Percentiles rank a stretch among this genome's conserved stretches.
Evolutionary conservation across 495 filamentous ascomycete species (phyloP).

Genomic region (Daldinia decipiens): DNA sequence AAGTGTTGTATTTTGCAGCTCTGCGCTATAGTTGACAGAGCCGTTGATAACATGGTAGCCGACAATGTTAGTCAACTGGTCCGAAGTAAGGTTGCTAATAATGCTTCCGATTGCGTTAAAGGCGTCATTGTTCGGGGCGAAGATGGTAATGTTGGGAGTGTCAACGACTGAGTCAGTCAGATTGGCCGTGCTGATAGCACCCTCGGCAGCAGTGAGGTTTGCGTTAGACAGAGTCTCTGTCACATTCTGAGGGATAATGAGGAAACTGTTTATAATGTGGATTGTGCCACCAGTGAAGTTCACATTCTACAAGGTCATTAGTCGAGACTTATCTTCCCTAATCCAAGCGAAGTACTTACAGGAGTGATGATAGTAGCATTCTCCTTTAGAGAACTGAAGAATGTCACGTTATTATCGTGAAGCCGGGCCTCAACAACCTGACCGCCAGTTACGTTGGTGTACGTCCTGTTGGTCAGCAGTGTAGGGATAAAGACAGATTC

Average conservation of each 20-base stretch:
- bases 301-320: conserved; percentile 56
- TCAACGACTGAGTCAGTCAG: conserved; percentile 56
- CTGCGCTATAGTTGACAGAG: conserved; percentile 61
- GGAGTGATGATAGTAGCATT: conserved; percentile 50
- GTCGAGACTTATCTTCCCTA: neutral
- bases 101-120: conserved; percentile 69
- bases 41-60: conserved; percentile 68
- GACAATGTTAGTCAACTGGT: conserved; percentile 61
- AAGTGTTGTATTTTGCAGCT: conserved; percentile 56
- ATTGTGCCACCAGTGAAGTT: conserved; percentile 71
- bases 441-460: conserved; percentile 57
- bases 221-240: conserved; percentile 57
- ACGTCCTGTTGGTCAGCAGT: conserved; percentile 60
- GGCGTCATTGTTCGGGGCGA: conserved; percentile 68
- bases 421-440: conserved; percentile 51
- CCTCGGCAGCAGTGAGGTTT: conserved; percentile 66
- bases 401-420: conserved; percentile 48
- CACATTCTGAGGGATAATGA: conserved; percentile 65
- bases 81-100: conserved; percentile 55
- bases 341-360: conserved; percentile 36
- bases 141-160: conserved; percentile 67
- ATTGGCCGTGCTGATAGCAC: conserved; percentile 62
- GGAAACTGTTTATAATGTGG: conserved; percentile 70
- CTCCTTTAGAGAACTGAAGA: conserved; percentile 54
- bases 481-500: conserved; percentile 65